Percentiles rank a stretch among this genome's conserved stretches.
Conservation (phyloP, 2,329 filamentous ascomycete species). For the Corinectria fuckeliana region DNA sequence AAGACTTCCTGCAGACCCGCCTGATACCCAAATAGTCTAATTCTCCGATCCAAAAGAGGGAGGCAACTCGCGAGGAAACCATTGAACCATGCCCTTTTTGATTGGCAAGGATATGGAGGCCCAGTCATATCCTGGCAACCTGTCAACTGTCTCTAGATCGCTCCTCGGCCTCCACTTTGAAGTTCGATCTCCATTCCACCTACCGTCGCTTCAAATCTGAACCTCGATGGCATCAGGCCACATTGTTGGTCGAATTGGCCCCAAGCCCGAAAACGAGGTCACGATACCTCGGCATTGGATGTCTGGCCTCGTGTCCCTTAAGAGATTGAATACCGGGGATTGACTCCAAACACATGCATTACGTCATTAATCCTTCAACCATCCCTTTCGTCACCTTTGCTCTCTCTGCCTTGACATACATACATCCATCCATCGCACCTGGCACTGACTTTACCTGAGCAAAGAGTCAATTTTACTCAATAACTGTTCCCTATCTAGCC, state of each 20-base stretch:
- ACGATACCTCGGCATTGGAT: constrained; percentile 7
- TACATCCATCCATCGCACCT: too few species aligned
- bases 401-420: background rate
- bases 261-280: background rate
- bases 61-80: constrained; percentile 17
- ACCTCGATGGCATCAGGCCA: constrained; percentile 25
- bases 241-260: constrained; percentile 10
- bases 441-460: background rate
- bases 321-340: background rate
- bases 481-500: background rate
- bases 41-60: constrained; percentile 20
- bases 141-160: background rate
- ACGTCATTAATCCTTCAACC: constrained; percentile 29
- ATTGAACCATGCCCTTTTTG: background rate
- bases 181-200: constrained; percentile 18
- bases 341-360: constrained; percentile 25
- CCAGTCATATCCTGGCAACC: background rate
- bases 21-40: too few species aligned
- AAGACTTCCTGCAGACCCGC: background rate
- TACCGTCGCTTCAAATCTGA: constrained; percentile 18
- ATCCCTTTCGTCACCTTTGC: background rate
- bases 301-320: background rate
- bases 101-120: background rate
- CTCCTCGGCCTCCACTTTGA: background rate
- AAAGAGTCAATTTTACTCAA: background rate